Percentiles rank a stretch among this genome's conserved stretches.
phyloP scores from a whole-genome alignment of 176 grass and related monocot species.

The Eleusine coracana region DNA sequence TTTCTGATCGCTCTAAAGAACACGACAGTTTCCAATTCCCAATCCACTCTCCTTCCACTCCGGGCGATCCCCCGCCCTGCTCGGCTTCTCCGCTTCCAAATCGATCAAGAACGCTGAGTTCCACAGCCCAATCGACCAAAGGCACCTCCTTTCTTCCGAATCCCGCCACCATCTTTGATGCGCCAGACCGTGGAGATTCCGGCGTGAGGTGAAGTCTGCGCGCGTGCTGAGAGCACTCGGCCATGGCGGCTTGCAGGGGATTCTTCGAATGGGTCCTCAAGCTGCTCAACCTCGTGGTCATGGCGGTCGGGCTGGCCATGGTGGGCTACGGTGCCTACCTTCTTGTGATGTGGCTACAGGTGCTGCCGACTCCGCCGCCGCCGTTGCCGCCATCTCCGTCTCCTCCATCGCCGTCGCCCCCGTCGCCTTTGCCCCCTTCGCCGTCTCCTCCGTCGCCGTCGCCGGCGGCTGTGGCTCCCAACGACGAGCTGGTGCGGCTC shows the following conservation, averaged over 20 bases:
- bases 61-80: not conserved
- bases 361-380: constrained; percentile 35
- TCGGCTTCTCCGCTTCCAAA: not conserved
- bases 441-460: constrained; percentile 4
- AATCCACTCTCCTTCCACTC: not conserved
- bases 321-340: constrained; percentile 75
- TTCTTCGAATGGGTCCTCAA: constrained; percentile 77
- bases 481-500: constrained; percentile 34
- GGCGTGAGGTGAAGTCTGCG: constrained; percentile 27
- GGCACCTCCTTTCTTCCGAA: constrained; percentile 16
- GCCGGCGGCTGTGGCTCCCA: not conserved
- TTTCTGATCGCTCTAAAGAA: constrained; percentile 9
- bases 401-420: constrained; percentile 4
- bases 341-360: constrained; percentile 69
- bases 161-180: constrained; percentile 19
- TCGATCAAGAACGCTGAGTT: constrained; percentile 2
- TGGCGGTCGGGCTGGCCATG: constrained; percentile 69
- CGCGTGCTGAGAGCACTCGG: constrained; percentile 17
- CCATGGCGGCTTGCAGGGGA: constrained; percentile 71
- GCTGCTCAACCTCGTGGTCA: constrained; percentile 75
- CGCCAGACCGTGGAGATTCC: constrained; percentile 17
- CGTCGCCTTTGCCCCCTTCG: constrained; percentile 11
- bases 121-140: constrained; percentile 22
- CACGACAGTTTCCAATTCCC: constrained; percentile 4
- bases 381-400: not conserved